phyloP scores from a whole-genome alignment of 306 rosid genomes.

The Vigna hirtella region DNA sequence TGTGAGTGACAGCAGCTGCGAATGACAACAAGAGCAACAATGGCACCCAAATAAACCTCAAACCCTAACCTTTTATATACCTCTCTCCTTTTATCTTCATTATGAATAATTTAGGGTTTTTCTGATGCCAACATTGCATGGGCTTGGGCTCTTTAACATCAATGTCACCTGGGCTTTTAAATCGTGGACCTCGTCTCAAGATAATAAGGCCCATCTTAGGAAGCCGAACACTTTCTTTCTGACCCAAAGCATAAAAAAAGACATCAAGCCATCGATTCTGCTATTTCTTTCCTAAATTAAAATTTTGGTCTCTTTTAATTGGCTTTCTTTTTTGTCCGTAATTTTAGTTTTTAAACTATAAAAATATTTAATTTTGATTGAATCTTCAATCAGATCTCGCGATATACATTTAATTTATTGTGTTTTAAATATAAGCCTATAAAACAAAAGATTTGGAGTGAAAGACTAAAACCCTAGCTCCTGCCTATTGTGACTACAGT shows the following conservation, averaged over 20 bases:
- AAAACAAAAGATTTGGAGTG: no score
- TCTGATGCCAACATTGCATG: neutral
- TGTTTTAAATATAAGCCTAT: no score
- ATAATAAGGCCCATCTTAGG: neutral
- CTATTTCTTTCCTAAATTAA: neutral
- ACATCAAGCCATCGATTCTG: neutral
- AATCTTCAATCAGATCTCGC: no score
- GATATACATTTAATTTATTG: no score
- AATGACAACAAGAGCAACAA: constrained; percentile 22
- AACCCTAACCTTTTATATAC: constrained; percentile 13
- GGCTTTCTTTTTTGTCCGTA: no score
- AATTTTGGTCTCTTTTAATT: neutral
- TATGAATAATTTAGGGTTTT: constrained; percentile 29
- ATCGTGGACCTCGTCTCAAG: neutral
- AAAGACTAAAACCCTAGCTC: no score
- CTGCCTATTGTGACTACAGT: no score
- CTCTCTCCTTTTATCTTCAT: neutral
- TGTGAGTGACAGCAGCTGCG: neutral
- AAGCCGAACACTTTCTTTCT: neutral
- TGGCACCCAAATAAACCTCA: constrained; percentile 30
- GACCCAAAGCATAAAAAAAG: neutral
- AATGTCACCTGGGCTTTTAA: neutral
- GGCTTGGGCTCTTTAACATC: constrained; percentile 13
- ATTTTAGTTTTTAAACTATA: no score
- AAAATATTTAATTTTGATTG: no score